phyloP scores from a whole-genome alignment of 139 green algal genomes.

The Tetradesmus obliquus region DNA sequence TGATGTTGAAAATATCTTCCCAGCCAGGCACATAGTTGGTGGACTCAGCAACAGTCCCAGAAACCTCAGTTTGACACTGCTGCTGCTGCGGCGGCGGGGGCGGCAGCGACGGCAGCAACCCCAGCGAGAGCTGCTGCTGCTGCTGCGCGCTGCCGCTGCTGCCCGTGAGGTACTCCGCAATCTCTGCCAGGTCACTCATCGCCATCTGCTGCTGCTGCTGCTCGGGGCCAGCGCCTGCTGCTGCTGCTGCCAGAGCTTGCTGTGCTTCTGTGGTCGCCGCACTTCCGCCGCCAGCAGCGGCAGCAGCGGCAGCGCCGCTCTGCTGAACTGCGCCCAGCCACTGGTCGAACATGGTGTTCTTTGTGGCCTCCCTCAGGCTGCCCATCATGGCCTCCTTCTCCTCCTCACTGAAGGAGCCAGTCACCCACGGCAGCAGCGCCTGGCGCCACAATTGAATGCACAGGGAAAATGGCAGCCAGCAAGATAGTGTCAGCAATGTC shows the following conservation, averaged over 20 bases:
- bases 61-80: conserved; percentile 30
- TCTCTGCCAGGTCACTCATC: conserved; percentile 63
- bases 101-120: neutral
- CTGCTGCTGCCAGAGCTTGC: conserved; percentile 42
- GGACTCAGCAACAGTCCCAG: conserved; percentile 57
- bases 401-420: conserved; percentile 78
- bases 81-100: conserved; percentile 9
- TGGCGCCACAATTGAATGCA: neutral
- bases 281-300: conserved; percentile 24
- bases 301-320: neutral
- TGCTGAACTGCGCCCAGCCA: conserved; percentile 84
- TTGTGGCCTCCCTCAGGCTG: conserved; percentile 81
- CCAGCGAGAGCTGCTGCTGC: neutral
- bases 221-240: neutral
- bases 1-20: conserved; percentile 99
- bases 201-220: conserved; percentile 18
- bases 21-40: conserved; percentile 88
- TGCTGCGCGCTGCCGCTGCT: conserved; percentile 23
- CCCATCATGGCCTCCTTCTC: conserved; percentile 88
- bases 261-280: neutral
- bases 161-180: conserved; percentile 75
- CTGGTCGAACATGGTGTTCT: conserved; percentile 95
- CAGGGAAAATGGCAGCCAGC: neutral
- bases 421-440: conserved; percentile 96
- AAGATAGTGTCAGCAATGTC: neutral